These are phyloP conservation scores for Botrytis paeoniae DNA, from an alignment of 2,329 filamentous ascomycete species.

Conservation along the genomic window DNA sequence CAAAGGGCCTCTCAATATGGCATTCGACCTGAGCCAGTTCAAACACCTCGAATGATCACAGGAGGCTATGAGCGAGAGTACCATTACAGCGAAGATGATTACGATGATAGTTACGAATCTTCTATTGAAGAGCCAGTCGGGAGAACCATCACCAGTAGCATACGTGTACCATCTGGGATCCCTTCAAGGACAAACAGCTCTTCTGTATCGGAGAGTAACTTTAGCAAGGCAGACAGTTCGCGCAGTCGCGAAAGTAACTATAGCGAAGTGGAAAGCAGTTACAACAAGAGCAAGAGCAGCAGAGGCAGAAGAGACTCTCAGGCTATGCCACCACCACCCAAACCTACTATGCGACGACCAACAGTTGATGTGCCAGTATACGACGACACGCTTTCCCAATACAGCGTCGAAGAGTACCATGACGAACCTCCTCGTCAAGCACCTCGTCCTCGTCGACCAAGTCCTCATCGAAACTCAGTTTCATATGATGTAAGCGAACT, in stretches of 20 bases:
- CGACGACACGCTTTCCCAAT: not conserved
- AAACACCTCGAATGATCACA: slow-evolving; percentile 12
- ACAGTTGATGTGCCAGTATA: slow-evolving; percentile 8
- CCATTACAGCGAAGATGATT: slow-evolving; percentile 14
- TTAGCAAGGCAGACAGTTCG: slow-evolving; percentile 12
- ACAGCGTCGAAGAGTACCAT: slow-evolving; percentile 9
- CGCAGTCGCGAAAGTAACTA: slow-evolving; percentile 20
- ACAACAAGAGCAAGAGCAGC: slow-evolving; percentile 13
- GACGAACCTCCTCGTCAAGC: slow-evolving; percentile 12
- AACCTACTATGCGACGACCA: slow-evolving; percentile 13
- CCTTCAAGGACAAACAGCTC: slow-evolving; percentile 12
- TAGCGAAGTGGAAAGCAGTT: slow-evolving; percentile 8
- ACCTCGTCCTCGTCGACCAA: slow-evolving; percentile 29
- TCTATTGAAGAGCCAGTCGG: slow-evolving; percentile 4
- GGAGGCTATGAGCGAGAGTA: slow-evolving; percentile 15
- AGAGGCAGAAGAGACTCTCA: slow-evolving; percentile 28
- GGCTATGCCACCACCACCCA: slow-evolving; percentile 29
- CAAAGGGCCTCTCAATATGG: slow-evolving; percentile 27
- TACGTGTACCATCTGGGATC: slow-evolving; percentile 14
- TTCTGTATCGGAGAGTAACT: slow-evolving; percentile 6
- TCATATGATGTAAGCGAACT: slow-evolving; percentile 32
- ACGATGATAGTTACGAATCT: slow-evolving; percentile 13
- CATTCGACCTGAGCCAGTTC: slow-evolving; percentile 16
- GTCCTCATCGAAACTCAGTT: slow-evolving; percentile 30
- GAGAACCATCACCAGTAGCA: slow-evolving; percentile 12